Conservation (phyloP, 495 filamentous ascomycete species). For the Lasiosphaeria miniovina region DNA sequence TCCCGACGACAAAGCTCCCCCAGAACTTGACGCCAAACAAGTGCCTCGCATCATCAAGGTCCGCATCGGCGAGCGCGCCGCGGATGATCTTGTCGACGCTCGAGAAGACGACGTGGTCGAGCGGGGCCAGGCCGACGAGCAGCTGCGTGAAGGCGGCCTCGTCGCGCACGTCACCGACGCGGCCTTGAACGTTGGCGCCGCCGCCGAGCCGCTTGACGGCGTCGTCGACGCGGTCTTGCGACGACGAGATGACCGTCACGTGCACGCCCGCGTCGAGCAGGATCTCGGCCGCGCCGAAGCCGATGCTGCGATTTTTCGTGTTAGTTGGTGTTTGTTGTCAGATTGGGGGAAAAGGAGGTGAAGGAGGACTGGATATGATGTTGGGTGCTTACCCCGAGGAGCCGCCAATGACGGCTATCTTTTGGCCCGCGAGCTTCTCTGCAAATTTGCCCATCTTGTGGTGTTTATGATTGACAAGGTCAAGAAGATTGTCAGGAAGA, state of each 20-base stretch:
- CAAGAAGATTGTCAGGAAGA: not conserved
- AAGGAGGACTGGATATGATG: not conserved
- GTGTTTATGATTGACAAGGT: not conserved
- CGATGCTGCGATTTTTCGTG: conserved; percentile 35
- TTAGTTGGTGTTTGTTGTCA: not conserved
- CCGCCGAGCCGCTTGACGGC: conserved; percentile 27
- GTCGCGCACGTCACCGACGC: conserved; percentile 37
- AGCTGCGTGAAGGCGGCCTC: conserved; percentile 34
- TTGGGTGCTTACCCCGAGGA: conserved; percentile 27
- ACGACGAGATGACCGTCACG: conserved; percentile 51
- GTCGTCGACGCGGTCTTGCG: conserved; percentile 28
- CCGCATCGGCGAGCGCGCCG: conserved; percentile 34
- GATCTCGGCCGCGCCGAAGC: conserved; percentile 47
- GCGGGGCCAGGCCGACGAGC: conserved; percentile 30
- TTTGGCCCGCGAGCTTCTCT: conserved; percentile 33
- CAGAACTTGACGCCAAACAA: conserved; percentile 48
- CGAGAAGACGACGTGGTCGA: conserved; percentile 46
- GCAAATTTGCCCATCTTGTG: conserved; percentile 24
- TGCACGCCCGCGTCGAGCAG: conserved; percentile 44
- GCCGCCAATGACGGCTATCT: conserved; percentile 37
- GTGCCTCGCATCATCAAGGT: conserved; percentile 36
- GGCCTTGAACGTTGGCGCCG: conserved; percentile 21
- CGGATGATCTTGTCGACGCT: conserved; percentile 45
- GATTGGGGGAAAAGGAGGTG: not conserved
- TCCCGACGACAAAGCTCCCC: conserved; percentile 38